Conservation (phyloP, 2,329 filamentous ascomycete genomes). For the Trichoderma semiorbis region DNA sequence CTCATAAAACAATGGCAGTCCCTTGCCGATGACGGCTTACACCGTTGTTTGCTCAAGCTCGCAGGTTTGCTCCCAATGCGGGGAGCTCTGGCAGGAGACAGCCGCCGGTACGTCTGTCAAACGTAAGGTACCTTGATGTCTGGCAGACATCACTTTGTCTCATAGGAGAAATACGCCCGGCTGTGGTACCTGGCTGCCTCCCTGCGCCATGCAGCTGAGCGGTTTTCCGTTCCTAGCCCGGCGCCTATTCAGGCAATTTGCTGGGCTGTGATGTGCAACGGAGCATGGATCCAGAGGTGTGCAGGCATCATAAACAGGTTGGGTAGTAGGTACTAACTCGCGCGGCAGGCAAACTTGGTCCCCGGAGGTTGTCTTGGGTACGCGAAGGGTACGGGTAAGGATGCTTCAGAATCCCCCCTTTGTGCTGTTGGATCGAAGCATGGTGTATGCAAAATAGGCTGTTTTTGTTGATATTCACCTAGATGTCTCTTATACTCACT, state of each 20-base stretch:
- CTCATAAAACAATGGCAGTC: neutral
- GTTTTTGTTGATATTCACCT: neutral
- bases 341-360: neutral
- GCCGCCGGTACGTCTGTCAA: neutral
- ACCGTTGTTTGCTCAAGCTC: neutral
- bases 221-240: neutral
- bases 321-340: neutral
- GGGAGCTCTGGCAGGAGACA: neutral
- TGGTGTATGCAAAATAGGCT: neutral
- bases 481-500: neutral
- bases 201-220: slow-evolving; percentile 2
- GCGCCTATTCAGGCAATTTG: neutral
- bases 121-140: neutral
- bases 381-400: neutral
- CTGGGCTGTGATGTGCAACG: neutral
- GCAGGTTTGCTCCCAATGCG: neutral
- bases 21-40: neutral
- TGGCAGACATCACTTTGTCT: neutral
- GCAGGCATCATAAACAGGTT: neutral
- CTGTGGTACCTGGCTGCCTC: neutral
- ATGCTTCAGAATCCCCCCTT: neutral
- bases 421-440: neutral
- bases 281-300: neutral
- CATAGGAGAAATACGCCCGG: neutral
- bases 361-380: neutral